Base-by-base conservation (phyloP, 306 rosid species). In the Argentina anserina region DNA sequence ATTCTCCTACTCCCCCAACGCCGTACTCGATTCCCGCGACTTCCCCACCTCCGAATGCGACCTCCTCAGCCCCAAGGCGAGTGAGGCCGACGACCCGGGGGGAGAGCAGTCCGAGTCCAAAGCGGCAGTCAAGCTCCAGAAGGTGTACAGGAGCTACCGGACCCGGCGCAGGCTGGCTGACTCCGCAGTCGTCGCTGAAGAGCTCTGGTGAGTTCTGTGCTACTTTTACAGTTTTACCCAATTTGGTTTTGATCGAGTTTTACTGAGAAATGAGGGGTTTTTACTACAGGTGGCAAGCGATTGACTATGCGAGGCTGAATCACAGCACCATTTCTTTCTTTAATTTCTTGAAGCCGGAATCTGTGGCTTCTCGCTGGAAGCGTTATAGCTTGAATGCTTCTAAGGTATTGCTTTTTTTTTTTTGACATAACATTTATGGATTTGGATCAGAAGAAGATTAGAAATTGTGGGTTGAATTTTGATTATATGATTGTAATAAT, bases 91-190 rank as follows among this genome's bases (percentile, higher is more conserved):
- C 76, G 76, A 77, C 58, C 71, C 23, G 25, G 10, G 1, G 9
- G 39, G 77, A 79, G 83, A 68, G 49, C 65, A 26, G 25, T 37
- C 78, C 31, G 66, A 23, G 40, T 31, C 75, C 6, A 28, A 14
- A 14, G 98, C 98, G 14, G 98, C 96, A 14, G 80, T 90, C 70
- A 76, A 47, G 80, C 63, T 93, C 45, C 97, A 93, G 82, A 93
- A 87, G 81, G 84, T 86, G 12, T 93, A 90, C 74, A 80, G 97
- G 76, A 87, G 98, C 50, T 90, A 93, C 76, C 98, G 96, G 17
- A 90, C 97, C 4, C 92, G 98, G 36, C 96, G 98, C 21, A 85
- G 90, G 79, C 78, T 93, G 59, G 98, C 98, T 7, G 98, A 93
- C 84, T 81, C 97, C 71, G 98, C 98, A 71, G 90, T 93, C 68